Evolutionary conservation across 208 protist species (phyloP).

Genomic region (Ichthyophonus hoferi): DNA sequence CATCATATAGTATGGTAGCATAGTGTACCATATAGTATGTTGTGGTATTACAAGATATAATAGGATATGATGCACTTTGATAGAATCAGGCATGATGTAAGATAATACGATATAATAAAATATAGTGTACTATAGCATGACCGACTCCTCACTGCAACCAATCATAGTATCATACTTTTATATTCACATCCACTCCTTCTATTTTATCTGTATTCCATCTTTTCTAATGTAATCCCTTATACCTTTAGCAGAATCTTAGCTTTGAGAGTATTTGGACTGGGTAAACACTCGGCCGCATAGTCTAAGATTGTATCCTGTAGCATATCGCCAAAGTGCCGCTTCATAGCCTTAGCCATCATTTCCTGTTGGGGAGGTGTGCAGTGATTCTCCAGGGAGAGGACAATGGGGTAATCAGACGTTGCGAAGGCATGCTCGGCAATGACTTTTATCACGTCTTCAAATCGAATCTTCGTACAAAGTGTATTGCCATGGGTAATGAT

Average conservation of each 20-base stretch:
- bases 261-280: not conserved
- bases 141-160: no score
- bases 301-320: not conserved
- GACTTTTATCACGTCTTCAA: constrained; percentile 16
- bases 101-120: no score
- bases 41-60: no score
- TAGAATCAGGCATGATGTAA: no score
- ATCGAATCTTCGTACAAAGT: constrained; percentile 47
- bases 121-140: no score
- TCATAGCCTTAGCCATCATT: constrained; percentile 47
- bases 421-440: constrained; percentile 61
- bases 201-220: no score
- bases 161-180: no score
- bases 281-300: not conserved
- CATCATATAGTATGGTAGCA: no score
- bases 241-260: constrained; percentile 26
- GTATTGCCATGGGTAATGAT: constrained; percentile 75
- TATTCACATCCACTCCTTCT: no score
- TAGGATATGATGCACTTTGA: no score
- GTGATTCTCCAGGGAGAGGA: constrained; percentile 73
- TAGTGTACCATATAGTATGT: no score
- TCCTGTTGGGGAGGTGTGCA: constrained; percentile 62
- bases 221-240: no score
- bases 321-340: constrained; percentile 51
- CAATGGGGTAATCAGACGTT: constrained; percentile 63